A percentile compares a stretch with the other conserved stretches of the same genome.
Conservation (phyloP, 2,329 filamentous ascomycete genomes). For the Diaporthe longicolla region DNA sequence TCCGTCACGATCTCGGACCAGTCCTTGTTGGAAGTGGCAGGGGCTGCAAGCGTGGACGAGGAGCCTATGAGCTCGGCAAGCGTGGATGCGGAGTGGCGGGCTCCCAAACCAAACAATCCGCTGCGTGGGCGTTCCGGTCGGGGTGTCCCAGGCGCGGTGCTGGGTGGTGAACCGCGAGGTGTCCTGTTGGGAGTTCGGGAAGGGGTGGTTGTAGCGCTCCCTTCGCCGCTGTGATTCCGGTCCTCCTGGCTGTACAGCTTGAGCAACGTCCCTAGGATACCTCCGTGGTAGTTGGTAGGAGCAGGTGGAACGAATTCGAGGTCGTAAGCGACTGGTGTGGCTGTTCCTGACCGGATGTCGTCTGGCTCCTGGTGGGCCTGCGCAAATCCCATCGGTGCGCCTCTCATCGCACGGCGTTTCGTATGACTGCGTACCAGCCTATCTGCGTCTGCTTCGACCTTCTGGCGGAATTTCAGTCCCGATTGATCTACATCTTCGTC, state of each 20-base stretch:
- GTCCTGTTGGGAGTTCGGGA: constrained; percentile 58
- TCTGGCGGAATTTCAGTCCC: constrained; percentile 39
- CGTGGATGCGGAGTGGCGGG: constrained; percentile 62
- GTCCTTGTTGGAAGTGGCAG: constrained; percentile 55
- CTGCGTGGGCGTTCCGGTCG: constrained; percentile 47
- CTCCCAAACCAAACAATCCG: constrained; percentile 58
- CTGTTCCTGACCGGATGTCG: constrained; percentile 46
- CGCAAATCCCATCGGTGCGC: not conserved
- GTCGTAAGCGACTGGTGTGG: constrained; percentile 69
- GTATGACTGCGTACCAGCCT: constrained; percentile 41
- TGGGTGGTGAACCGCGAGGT: constrained; percentile 57
- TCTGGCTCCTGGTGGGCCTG: not conserved
- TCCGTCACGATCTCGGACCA: constrained; percentile 58
- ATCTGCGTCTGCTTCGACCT: constrained; percentile 39
- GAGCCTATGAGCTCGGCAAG: constrained; percentile 68
- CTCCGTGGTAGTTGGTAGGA: constrained; percentile 78
- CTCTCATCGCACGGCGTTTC: constrained; percentile 29
- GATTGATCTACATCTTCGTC: constrained; percentile 25
- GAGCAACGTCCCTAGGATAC: constrained; percentile 80
- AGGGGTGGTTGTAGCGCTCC: constrained; percentile 60
- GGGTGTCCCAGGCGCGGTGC: constrained; percentile 54
- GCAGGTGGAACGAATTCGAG: constrained; percentile 72
- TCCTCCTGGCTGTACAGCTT: constrained; percentile 74
- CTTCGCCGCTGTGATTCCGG: constrained; percentile 51
- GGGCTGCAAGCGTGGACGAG: constrained; percentile 65